A percentile compares a stretch with the other conserved stretches of the same genome.
phyloP scores from a whole-genome alignment of 2,329 filamentous ascomycete genomes.

The Cercospora sojina region DNA sequence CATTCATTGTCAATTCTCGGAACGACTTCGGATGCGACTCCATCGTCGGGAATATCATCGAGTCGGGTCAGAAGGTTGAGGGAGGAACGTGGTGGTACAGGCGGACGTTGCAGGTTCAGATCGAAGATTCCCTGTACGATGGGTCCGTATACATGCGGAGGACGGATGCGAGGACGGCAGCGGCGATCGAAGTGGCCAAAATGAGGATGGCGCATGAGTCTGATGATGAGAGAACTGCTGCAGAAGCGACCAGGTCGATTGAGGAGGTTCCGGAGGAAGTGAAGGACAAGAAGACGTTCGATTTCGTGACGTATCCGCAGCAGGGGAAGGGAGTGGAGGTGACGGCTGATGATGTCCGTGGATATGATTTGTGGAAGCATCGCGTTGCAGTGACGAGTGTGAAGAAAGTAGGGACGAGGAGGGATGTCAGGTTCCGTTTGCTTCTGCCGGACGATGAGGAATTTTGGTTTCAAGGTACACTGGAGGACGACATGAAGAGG shows the following conservation, averaged over 20 bases:
- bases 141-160: neutral
- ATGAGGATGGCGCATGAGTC: neutral
- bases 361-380: neutral
- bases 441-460: neutral
- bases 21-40: neutral
- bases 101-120: neutral
- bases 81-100: constrained; percentile 2
- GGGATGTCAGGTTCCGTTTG: neutral
- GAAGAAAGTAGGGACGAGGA: neutral
- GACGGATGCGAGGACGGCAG: neutral
- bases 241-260: neutral
- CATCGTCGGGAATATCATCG: neutral
- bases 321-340: neutral
- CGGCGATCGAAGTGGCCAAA: neutral
- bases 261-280: neutral
- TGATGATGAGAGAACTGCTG: neutral
- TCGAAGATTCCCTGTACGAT: neutral
- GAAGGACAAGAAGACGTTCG: neutral
- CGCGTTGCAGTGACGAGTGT: neutral
- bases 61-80: neutral
- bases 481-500: constrained; percentile 2
- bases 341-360: neutral
- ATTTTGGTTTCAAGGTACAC: neutral
- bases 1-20: neutral
- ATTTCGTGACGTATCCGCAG: neutral